These are phyloP conservation scores for Hypoxylon sp. DNA, from an alignment of 2,329 filamentous ascomycete species.

Conservation along the genomic window DNA sequence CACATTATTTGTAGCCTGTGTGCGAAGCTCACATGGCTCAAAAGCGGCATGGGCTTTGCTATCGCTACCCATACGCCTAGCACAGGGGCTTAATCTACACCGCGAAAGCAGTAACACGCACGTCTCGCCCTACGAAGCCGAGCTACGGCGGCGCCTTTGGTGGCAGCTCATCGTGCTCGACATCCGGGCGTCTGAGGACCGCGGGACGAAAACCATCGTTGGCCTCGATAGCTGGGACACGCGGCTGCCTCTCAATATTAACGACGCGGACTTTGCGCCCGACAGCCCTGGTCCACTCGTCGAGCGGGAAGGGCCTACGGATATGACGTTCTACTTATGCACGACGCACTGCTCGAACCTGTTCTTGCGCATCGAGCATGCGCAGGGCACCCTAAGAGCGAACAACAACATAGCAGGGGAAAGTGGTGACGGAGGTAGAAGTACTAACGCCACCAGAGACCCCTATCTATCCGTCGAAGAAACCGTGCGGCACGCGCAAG, in stretches of 20 bases:
- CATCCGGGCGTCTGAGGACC: slow-evolving; percentile 67
- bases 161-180: slow-evolving; percentile 76
- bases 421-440: slow-evolving; percentile 15
- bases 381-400: slow-evolving; percentile 42
- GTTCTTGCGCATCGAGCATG: slow-evolving; percentile 59
- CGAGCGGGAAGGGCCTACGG: slow-evolving; percentile 58
- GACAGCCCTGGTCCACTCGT: slow-evolving; percentile 56
- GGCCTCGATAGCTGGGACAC: slow-evolving; percentile 63
- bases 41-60: slow-evolving; percentile 62
- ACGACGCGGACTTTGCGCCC: slow-evolving; percentile 67
- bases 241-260: slow-evolving; percentile 65
- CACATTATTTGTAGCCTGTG: slow-evolving; percentile 60
- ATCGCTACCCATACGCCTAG: slow-evolving; percentile 60
- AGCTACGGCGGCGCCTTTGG: slow-evolving; percentile 74
- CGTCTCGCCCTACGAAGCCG: slow-evolving; percentile 67
- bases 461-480: slow-evolving; percentile 57
- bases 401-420: not conserved
- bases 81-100: slow-evolving; percentile 61
- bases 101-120: slow-evolving; percentile 58
- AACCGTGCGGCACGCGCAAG: slow-evolving; percentile 58
- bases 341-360: slow-evolving; percentile 59
- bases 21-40: slow-evolving; percentile 57
- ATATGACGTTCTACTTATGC: slow-evolving; percentile 60
- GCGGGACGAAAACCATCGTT: slow-evolving; percentile 64
- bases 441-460: not conserved